Evolutionary conservation across 805 yeast species (phyloP), one percentile per base, ranked within the genome.

Genomic region (Starmerella stigmatis): DNA sequence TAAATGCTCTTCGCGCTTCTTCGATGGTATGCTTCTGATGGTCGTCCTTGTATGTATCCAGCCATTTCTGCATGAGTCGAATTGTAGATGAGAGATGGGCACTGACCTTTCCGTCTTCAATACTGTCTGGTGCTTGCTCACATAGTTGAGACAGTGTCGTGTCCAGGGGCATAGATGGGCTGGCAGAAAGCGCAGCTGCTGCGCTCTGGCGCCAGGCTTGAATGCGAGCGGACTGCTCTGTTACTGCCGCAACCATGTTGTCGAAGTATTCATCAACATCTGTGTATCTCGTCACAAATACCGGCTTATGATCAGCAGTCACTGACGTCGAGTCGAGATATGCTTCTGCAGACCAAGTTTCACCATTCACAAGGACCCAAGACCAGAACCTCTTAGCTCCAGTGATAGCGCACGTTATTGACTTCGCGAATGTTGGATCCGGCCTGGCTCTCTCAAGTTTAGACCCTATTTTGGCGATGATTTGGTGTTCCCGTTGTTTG

Each of bases 311-410:
- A 16, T 6, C 34, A 12, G 15, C 20, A 42, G 10, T 9, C 15
- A 16, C 13, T 5, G 27, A 33, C 26, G 11, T 27, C 13, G 13
- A n/a, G 12, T 28, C 26, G 1, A 32, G n/a, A 12, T 17, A 15
- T 3, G 39, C 45, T 16, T 42, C 45, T 9, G 31, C 28, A 12
- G 38, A 25, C 34, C 27, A 21, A 17, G 45, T 20, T 17, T 33
- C 33, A 12, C 40, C 40, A n/a, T 42, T 22, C 16, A 23, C 40
- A 9, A 33, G 32, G 3, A 33, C 25, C 39, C 40, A 42, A 6
- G 45, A 42, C 11, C 23, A 42, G 10, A 12, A 33, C 12, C 45
- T 39, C 7, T 23, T 31, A 4, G 35, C 33, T 5, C 35, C 43
- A 9, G 35, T 31, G 21, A 28, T 13, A 4, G 21, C 28, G n/a